Evolutionary conservation across 805 yeast species (phyloP).

Genomic region (Ogataea chonburiensis): DNA sequence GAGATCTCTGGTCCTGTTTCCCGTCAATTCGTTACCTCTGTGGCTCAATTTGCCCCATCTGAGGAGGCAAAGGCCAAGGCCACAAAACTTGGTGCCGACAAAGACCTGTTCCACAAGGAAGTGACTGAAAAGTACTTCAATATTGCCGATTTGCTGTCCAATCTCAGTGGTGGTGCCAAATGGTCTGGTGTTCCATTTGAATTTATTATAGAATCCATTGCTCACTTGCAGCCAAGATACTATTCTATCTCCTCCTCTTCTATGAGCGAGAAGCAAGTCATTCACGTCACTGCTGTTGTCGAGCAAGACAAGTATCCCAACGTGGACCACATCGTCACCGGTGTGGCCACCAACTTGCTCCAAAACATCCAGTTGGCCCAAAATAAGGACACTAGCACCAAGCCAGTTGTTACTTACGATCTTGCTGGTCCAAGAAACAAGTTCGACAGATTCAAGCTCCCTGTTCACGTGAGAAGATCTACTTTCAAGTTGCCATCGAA

Average conservation of each 20-base stretch:
- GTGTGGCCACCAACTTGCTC: conserved; percentile 89
- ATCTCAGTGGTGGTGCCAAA: conserved; percentile 58
- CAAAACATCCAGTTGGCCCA: conserved; percentile 64
- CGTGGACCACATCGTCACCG: conserved; percentile 50
- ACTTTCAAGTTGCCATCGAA: conserved; percentile 91
- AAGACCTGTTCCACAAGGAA: conserved; percentile 61
- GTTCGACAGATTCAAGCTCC: conserved; percentile 58
- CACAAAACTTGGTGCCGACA: conserved; percentile 60
- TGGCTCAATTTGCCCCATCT: conserved; percentile 81
- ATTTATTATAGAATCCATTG: conserved; percentile 75
- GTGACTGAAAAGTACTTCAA: conserved; percentile 63
- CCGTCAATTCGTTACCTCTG: conserved; percentile 72
- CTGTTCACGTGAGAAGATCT: conserved; percentile 92
- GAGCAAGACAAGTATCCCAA: conserved; percentile 52
- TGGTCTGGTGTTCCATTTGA: conserved; percentile 83
- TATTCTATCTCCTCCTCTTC: conserved; percentile 95
- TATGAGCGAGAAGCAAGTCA: conserved; percentile 64
- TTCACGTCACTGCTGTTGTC: conserved; percentile 90
- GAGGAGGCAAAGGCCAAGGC: conserved; percentile 51
- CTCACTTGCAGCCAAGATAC: conserved; percentile 88
- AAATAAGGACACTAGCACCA: conserved; percentile 42
- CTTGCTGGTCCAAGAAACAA: conserved; percentile 79
- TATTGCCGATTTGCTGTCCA: conserved; percentile 69
- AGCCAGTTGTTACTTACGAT: conserved; percentile 59
- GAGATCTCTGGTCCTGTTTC: conserved; percentile 94